Evolutionary conservation across 345 rosid genomes (phyloP), one percentile per base, ranked within the genome.

Genomic region (Adansonia digitata): DNA sequence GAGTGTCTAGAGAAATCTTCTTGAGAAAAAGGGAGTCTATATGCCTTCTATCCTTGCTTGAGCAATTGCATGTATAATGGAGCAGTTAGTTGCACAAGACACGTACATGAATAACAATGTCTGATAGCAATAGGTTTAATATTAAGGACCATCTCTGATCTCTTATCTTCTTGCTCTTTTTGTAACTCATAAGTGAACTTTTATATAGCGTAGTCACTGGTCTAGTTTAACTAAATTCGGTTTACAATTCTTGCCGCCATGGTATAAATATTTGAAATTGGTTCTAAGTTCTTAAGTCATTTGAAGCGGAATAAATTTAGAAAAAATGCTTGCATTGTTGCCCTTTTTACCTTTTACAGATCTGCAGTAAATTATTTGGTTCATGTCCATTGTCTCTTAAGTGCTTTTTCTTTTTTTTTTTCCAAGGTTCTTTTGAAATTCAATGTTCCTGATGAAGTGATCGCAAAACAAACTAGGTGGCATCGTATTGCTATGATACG

Each of bases 401-500:
- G 18, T 61, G 46, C 42, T 9, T 17, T 26, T 64, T 53, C 34
- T 31, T 35, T 79, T 72, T 64, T 53, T 40, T 31, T 35, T 79
- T 72, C 78, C 26, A 84, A 93, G 99, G 99, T 95, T 73, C 95
- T 95, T 78, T 87, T 93, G 11, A 95, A 95, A 85, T 93, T 95
- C 86, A 89, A 90, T 86, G 94, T 95, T 72, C 89, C 92, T 14
- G 98, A 95, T 77, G 97, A 93, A 75, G 83, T 86, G 78, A 91
- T 93, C 75, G 90, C 96, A 75, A 95, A 88, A 81, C 96, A 86
- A 84, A 95, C 98, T 42, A 88, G 99, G 77, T 93, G 98, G 99
- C 99, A 95, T 78, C 97, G 98, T 68, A 95, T 95, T 84, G 99
- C 99, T 55, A 90, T 91, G 97, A 95, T 95, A 77, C 93, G 99